Percentiles rank a stretch among this genome's conserved stretches.
Evolutionary conservation across 768 basidiomycete species (phyloP).

Genomic region (Pisolithus marmoratus): DNA sequence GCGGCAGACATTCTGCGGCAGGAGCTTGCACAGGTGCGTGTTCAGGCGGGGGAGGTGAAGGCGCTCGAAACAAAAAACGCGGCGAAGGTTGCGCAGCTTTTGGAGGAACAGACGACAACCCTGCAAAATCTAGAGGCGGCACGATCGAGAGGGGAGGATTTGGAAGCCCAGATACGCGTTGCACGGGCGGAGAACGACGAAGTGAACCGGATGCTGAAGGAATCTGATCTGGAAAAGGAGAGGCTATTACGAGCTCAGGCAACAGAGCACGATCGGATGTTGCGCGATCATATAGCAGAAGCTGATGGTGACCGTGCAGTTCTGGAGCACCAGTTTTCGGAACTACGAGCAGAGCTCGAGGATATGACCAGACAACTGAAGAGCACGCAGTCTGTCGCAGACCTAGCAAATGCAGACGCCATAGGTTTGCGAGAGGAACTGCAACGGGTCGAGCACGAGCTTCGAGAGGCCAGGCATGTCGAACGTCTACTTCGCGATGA

Average conservation of each 20-base stretch:
- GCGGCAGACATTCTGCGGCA: conserved; percentile 54
- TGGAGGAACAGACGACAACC: conserved; percentile 73
- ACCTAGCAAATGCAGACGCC: conserved; percentile 63
- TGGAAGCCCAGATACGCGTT: conserved; percentile 68
- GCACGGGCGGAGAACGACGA: conserved; percentile 69
- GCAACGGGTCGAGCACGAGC: conserved; percentile 65
- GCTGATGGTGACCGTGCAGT: conserved; percentile 93
- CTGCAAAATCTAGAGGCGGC: conserved; percentile 71
- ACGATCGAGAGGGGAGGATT: conserved; percentile 63
- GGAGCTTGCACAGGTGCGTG: conserved; percentile 54
- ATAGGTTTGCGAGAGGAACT: conserved; percentile 68
- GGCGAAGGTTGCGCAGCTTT: conserved; percentile 54
- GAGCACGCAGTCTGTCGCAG: conserved; percentile 52
- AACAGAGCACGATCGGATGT: conserved; percentile 55
- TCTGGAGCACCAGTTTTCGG: conserved; percentile 80
- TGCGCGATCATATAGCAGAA: conserved; percentile 88
- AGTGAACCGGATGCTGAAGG: conserved; percentile 54
- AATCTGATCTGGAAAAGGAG: conserved; percentile 75
- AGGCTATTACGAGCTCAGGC: conserved; percentile 67
- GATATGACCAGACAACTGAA: conserved; percentile 57
- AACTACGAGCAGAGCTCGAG: conserved; percentile 60
- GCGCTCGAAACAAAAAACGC: conserved; percentile 59
- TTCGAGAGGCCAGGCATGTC: conserved; percentile 59
- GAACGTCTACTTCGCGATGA: conserved; percentile 76
- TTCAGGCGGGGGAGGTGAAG: conserved; percentile 66